A percentile compares a stretch with the other conserved stretches of the same genome.
Conservation (phyloP, 768 basidiomycete genomes). For the Mycena vitilis region DNA sequence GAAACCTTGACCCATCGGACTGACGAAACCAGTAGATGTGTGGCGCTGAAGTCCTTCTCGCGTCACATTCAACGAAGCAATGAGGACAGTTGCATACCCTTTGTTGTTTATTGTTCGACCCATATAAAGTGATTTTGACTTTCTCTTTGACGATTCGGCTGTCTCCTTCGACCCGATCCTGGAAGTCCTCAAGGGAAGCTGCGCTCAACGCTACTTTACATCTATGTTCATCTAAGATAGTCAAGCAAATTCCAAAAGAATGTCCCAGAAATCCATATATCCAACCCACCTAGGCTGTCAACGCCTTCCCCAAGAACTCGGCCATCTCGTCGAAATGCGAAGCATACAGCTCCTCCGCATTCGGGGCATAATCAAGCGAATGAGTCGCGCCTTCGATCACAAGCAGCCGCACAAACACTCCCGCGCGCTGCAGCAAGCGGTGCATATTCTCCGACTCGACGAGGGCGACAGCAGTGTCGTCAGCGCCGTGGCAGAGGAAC, state of each 20-base stretch:
- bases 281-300: background rate
- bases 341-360: slow-evolving; percentile 55
- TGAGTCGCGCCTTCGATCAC: slow-evolving; percentile 61
- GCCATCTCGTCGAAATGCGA: slow-evolving; percentile 49
- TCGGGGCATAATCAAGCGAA: slow-evolving; percentile 64
- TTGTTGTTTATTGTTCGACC: no score
- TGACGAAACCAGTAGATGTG: background rate
- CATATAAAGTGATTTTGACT: no score
- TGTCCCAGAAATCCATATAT: no score
- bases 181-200: no score
- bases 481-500: slow-evolving; percentile 60
- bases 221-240: no score
- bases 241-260: no score
- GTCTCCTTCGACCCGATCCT: no score
- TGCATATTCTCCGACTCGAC: slow-evolving; percentile 55
- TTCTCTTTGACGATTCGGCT: no score
- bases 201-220: no score
- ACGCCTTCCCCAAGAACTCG: slow-evolving; percentile 48
- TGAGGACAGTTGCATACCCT: no score
- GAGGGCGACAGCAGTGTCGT: slow-evolving; percentile 57
- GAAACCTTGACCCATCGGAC: background rate
- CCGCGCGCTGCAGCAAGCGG: slow-evolving; percentile 47
- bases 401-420: slow-evolving; percentile 49
- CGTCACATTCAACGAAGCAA: no score
- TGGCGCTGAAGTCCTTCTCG: background rate